Base-by-base conservation (phyloP, 139 green algal species). In the Chlamydomonas applanata region DNA sequence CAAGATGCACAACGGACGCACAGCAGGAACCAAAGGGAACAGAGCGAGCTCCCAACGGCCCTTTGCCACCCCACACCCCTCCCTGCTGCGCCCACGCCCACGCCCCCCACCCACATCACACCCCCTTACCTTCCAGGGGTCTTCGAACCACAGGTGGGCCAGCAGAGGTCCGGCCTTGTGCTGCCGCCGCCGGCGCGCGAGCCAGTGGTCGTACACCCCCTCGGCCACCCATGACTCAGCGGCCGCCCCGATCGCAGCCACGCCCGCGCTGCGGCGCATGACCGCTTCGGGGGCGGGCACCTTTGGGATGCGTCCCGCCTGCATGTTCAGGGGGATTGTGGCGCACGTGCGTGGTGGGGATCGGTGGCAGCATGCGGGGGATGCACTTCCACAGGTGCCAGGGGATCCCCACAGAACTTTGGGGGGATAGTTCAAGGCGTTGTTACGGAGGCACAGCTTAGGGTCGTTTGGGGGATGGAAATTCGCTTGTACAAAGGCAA, bases 131-230 rank as follows among this genome's bases (percentile, higher is more conserved):
- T 82, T 85, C 74, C 74, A 85, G 1, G 79, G 79, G 56, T 74
- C n/a, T 57, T 85, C 53, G 40, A 74, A 81, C 74, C 79, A 81
- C 65, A 85, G 59, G 70, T 74, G 73, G 14, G 24, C 45, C 33
- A 85, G 57, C 65, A 81, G 52, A 20, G 74, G 79, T 0, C 79
- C 67, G 27, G 67, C 73, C 40, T 67, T 69, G 3, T 13, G 59
- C 66, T 72, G 32, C n/a, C 75, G 65, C 29, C 83, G 71, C 25
- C 73, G n/a, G n/a, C n/a, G 71, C 16, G 46, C 40, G 2, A 82
- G 46, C 83, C 83, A 89, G 74, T 86, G 68, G 35, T 81, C 77
- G 57, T 85, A 80, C 61, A 86, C 44, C 22, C 62, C 73, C 0
- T 61, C 64, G 3, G 60, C 27, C 29, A 74, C 76, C 40, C 66